These are phyloP conservation scores for Nitzschia sp. DNA, from an alignment of 108 stramenopile species.

Conservation along the genomic window DNA sequence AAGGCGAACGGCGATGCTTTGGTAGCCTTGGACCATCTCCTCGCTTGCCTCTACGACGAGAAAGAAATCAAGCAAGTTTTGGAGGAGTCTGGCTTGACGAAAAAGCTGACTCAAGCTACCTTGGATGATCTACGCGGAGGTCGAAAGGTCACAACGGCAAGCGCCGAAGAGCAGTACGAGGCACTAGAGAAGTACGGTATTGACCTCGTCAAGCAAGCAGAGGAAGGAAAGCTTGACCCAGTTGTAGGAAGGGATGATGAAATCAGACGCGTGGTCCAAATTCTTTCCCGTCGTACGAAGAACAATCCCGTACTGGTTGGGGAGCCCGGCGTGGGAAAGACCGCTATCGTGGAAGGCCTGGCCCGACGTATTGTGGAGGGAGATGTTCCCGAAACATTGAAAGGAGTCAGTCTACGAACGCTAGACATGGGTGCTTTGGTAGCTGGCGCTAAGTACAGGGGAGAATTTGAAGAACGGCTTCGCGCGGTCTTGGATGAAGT, in stretches of 20 bases:
- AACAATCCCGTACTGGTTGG: constrained; percentile 96
- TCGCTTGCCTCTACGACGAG: constrained; percentile 74
- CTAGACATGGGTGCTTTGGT: constrained; percentile 96
- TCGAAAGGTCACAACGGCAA: constrained; percentile 62
- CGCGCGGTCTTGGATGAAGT: constrained; percentile 96
- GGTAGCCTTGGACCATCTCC: constrained; percentile 74
- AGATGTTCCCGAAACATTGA: constrained; percentile 93
- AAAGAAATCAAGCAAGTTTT: constrained; percentile 49
- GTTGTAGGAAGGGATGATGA: constrained; percentile 98
- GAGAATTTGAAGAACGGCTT: constrained; percentile 98
- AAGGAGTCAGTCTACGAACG: constrained; percentile 80
- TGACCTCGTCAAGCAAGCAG: constrained; percentile 79
- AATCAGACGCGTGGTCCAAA: constrained; percentile 89
- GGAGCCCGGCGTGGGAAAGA: constrained; percentile 95
- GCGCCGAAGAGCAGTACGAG: constrained; percentile 73
- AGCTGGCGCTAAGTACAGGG: constrained; percentile 97
- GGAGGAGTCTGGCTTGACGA: constrained; percentile 56
- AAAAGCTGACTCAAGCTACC: constrained; percentile 55
- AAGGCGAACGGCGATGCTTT: constrained; percentile 81
- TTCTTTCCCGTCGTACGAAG: constrained; percentile 95
- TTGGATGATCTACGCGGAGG: constrained; percentile 71
- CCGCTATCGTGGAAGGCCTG: constrained; percentile 95
- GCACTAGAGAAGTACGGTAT: constrained; percentile 60
- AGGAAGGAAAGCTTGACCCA: constrained; percentile 94
- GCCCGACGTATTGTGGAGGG: constrained; percentile 93